A percentile compares a stretch with the other conserved stretches of the same genome.
These are phyloP conservation scores for Colletotrichum gloeosporioides DNA, from an alignment of 2,329 filamentous ascomycete species.

Conservation along the genomic window DNA sequence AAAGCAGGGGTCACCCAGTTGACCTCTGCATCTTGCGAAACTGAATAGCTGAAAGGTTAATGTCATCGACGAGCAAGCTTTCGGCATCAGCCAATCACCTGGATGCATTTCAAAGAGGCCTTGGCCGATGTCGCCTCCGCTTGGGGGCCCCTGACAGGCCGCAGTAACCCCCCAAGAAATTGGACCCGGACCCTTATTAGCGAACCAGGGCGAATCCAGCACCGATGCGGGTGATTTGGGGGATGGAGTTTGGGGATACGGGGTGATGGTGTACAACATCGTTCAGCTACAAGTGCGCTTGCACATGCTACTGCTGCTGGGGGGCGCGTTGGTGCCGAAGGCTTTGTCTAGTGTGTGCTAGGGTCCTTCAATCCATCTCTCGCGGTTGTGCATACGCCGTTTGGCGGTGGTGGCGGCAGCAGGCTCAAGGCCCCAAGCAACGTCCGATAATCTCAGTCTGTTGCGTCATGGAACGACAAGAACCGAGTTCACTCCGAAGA, in stretches of 20 bases:
- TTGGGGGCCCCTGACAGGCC: constrained; percentile 11
- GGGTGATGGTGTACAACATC: background rate
- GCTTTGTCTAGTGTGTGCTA: background rate
- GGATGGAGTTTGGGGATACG: background rate
- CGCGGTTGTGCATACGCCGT: background rate
- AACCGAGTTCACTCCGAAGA: background rate
- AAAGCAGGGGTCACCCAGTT: constrained; percentile 12
- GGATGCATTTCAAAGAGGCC: constrained; percentile 23
- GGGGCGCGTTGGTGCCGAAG: background rate
- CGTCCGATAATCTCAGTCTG: background rate
- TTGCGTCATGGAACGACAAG: constrained; percentile 8
- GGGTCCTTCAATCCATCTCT: background rate
- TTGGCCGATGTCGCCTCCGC: constrained; percentile 24
- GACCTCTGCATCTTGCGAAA: constrained; percentile 18
- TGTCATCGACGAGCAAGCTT: constrained; percentile 23
- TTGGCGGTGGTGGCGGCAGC: background rate
- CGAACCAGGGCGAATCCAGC: constrained; percentile 4
- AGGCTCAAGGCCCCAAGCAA: background rate
- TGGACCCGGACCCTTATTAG: constrained; percentile 19
- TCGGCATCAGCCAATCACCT: constrained; percentile 22
- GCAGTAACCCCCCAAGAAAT: constrained; percentile 6
- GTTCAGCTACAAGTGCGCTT: constrained; percentile 2
- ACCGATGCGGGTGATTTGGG: constrained; percentile 21
- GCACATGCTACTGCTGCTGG: constrained; percentile 8
- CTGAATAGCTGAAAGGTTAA: constrained; percentile 21